Base-by-base conservation (phyloP, 192 early-diverging fungal genomes). In the Umbelopsis vinacea region DNA sequence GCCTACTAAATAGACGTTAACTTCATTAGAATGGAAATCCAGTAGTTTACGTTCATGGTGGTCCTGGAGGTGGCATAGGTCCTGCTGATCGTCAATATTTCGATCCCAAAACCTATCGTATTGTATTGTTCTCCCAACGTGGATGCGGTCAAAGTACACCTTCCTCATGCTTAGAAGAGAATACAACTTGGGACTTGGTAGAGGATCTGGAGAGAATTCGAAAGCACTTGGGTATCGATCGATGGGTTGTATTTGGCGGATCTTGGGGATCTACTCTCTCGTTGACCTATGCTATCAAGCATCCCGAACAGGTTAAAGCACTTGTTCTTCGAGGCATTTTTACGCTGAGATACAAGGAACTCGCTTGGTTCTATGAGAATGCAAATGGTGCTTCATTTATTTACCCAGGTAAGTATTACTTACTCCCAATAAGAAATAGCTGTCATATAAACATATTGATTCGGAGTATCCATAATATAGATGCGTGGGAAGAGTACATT, bases 231-330 rank as follows among this genome's bases (percentile, higher is more conserved):
- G 77, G 81, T 19, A 87, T 92, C 60, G 89, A 89, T 67, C 88
- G 85, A 52, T 92, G 91, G 91, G 83, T 90, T 37, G 89, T 92
- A 15, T 92, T 92, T 86, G 91, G 91, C 29, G 90, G 90, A 43
- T 88, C 85, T 6, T 92, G 89, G 89, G 90, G 91, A 38, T 83
- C 80, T 52, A 83, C 84, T 0, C 77, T 80, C 70, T 76, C 76
- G 37, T 76, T 82, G 81, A 75, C 87, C 2, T 92, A 92, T 71
- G 90, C 90, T 11, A 76, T 79, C 43, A 85, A 78, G 63, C 84
- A 92, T 71, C 88, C 90, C 17, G 74, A 76, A 21, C 82, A 71
- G 9, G 87, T 90, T 63, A 89, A 89, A 68, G 90, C 83, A 19
- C 79, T 92, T 46, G 87, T 91, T 54, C 79, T 92, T 19, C 82